phyloP scores from a whole-genome alignment of 441 rosid genomes.

The Euphorbia corollata region DNA sequence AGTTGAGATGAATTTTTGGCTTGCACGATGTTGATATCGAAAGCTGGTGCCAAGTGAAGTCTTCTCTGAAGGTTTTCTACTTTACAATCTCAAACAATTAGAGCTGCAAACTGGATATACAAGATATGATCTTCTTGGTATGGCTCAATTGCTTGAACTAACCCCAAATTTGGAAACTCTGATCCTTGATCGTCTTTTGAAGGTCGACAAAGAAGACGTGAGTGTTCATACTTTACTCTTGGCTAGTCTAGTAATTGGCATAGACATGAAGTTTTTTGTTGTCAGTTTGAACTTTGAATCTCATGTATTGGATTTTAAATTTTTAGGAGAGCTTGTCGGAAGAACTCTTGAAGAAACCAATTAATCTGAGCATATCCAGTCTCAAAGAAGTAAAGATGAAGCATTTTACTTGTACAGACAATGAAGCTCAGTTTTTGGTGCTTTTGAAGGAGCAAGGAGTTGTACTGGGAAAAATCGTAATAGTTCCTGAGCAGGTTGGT shows the following conservation, averaged over 20 bases:
- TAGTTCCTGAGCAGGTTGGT: conserved; percentile 13
- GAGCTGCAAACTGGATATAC: conserved; percentile 17
- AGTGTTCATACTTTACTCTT: neutral
- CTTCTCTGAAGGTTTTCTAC: conserved; percentile 13
- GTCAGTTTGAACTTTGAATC: too few species aligned
- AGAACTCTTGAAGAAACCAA: conserved; percentile 15
- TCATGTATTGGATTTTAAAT: neutral
- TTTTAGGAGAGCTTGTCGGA: conserved; percentile 18
- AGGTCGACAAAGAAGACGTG: conserved; percentile 14
- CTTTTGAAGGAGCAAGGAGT: conserved; percentile 18
- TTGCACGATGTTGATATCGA: conserved; percentile 2
- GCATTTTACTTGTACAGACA: neutral
- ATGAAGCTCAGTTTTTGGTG: conserved; percentile 9
- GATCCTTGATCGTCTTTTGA: conserved; percentile 16
- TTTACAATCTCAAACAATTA: conserved; percentile 20
- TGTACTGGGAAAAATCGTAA: conserved; percentile 17
- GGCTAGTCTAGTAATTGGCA: neutral
- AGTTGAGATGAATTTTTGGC: neutral
- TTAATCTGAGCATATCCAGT: conserved; percentile 4
- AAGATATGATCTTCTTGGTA: conserved; percentile 17
- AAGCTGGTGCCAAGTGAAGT: conserved; percentile 11
- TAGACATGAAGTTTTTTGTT: neutral
- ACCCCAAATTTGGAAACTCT: conserved; percentile 18
- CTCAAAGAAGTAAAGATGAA: conserved; percentile 14
- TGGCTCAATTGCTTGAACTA: conserved; percentile 21